A percentile compares a stretch with the other conserved stretches of the same genome.
Conservation (phyloP, 129 eudicot species). For the Lactuca saligna region DNA sequence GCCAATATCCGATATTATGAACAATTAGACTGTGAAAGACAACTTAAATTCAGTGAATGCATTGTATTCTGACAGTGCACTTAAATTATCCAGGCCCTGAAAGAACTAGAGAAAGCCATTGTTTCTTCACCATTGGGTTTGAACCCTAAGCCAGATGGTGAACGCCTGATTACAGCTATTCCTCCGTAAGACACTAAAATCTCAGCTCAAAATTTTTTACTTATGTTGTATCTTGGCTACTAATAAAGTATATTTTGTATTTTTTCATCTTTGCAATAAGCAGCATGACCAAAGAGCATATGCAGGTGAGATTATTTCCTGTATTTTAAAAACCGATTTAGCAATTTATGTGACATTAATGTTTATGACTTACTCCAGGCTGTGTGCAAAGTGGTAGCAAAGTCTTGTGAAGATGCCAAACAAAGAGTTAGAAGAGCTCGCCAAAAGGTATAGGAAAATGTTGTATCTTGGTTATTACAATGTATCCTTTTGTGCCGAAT, state of each 20-base stretch:
- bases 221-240: constrained; percentile 23
- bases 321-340: background rate
- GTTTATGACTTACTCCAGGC: constrained; percentile 49
- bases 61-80: constrained; percentile 11
- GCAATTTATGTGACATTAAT: constrained; percentile 12
- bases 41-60: background rate
- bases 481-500: background rate
- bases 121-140: constrained; percentile 86
- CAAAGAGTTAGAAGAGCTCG: constrained; percentile 94
- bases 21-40: background rate
- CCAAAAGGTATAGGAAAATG: constrained; percentile 68
- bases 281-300: constrained; percentile 92
- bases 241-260: background rate
- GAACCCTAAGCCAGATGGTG: constrained; percentile 74
- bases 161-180: constrained; percentile 63
- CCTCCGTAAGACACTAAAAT: constrained; percentile 74
- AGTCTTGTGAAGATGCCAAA: constrained; percentile 86
- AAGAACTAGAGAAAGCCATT: constrained; percentile 91
- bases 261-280: constrained; percentile 26
- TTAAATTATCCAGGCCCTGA: constrained; percentile 54
- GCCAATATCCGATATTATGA: background rate
- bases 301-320: constrained; percentile 54
- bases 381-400: constrained; percentile 82
- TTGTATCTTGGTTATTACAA: background rate
- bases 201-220: background rate